Evolutionary conservation across 2,329 filamentous ascomycete genomes (phyloP), one percentile per base, ranked within the genome.

Genomic region (Hymenoscyphus albidus): DNA sequence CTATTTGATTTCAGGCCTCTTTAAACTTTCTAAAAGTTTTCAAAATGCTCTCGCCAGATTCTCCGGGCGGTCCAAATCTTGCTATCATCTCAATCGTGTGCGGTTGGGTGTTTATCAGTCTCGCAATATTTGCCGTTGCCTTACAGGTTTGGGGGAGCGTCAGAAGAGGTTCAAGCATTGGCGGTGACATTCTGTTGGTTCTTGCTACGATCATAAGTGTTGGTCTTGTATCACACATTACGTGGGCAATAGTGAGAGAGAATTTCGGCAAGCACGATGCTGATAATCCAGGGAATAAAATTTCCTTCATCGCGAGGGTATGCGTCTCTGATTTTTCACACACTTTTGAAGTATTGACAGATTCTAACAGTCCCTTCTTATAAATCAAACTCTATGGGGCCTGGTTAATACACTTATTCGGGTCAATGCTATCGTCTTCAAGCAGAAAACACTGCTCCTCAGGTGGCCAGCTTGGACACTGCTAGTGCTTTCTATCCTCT

Each of bases 371-470:
- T 59, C 58, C 10, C 9, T 59, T 7, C n/a, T 44, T 10, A 22
- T 59, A 6, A 59, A 59, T 59, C 35, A 59, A n/a, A 59, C 39
- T 12, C 14, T 59, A 16, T 59, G 58, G 58, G 18, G 38, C 18
- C 38, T 31, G 6, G 39, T 44, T 3, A 59, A 59, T 22, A 59
- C 38, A 10, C 18, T 59, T 27, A 14, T 59, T 40, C 58, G 18
- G 22, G 18, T 44, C 4, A 59, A 38, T 13, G 16, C 58, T 59
- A 13, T 42, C 14, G 9, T 59, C 6, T 44, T 39, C 18, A 40
- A 44, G 13, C 16, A 42, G 13, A 48, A 18, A 44, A 13, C 27
- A 4, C 44, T 59, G 14, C n/a, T 6, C 38, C 22, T 44, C 16
- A 44, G 6, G 4, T 44, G 27, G 13, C 14, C 35, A 14, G 35